These are phyloP conservation scores for Tricladium varicosporioides DNA, from an alignment of 2,329 filamentous ascomycete species.

Conservation along the genomic window DNA sequence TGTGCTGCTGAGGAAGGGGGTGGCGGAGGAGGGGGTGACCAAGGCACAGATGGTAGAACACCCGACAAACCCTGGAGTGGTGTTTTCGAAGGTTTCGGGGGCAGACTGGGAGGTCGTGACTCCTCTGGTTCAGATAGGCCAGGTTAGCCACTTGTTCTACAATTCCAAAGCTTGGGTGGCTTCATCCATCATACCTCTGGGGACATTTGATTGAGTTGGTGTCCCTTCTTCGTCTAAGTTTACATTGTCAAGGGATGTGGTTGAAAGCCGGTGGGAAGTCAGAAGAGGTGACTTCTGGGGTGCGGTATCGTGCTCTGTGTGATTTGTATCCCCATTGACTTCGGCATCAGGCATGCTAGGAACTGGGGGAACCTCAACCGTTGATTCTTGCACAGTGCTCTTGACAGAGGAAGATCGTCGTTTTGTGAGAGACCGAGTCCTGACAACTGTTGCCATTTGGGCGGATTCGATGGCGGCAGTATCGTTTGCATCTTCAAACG, in stretches of 20 bases:
- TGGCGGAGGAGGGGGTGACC: constrained; percentile 55
- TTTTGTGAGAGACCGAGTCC: constrained; percentile 38
- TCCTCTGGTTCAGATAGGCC: constrained; percentile 22
- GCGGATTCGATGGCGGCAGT: constrained; percentile 31
- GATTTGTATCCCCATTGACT: constrained; percentile 29
- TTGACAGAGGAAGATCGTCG: constrained; percentile 37
- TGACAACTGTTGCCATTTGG: constrained; percentile 21
- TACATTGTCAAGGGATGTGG: constrained; percentile 59
- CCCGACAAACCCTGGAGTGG: constrained; percentile 69
- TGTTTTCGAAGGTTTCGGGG: constrained; percentile 34
- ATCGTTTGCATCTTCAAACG: constrained; percentile 81
- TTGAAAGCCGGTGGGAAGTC: constrained; percentile 51
- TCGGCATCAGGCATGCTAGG: constrained; percentile 24
- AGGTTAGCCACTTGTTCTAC: constrained; percentile 8
- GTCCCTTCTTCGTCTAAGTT: constrained; percentile 58
- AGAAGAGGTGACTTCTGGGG: constrained; percentile 47
- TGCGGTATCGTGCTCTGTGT: constrained; percentile 25
- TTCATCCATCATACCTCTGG: constrained; percentile 16
- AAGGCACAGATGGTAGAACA: constrained; percentile 69
- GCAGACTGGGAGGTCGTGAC: constrained; percentile 31
- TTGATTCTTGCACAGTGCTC: constrained; percentile 28
- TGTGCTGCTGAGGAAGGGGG: constrained; percentile 20
- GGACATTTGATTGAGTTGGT: constrained; percentile 7
- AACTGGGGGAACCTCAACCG: constrained; percentile 26
- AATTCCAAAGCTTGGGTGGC: too few relatives aligned